These are phyloP conservation scores for Pseudogymnoascus sp. DNA, from an alignment of 2,329 filamentous ascomycete species.

Conservation along the genomic window DNA sequence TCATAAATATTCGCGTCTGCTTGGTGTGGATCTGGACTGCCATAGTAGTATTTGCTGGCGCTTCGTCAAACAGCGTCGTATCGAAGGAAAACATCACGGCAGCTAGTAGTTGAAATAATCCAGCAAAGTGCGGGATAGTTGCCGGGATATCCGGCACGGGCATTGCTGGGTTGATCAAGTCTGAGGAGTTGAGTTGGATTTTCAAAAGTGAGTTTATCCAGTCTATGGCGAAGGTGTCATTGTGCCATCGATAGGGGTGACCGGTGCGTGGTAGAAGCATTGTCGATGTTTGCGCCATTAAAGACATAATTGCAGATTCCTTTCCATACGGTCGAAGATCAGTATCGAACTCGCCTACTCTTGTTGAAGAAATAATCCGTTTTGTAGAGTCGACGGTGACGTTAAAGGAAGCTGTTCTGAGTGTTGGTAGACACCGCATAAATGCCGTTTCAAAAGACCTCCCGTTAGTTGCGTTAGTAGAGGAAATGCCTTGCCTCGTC, in stretches of 20 bases:
- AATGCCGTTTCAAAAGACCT: neutral
- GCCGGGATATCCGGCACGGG: conserved; percentile 30
- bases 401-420: conserved; percentile 30
- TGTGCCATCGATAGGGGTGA: conserved; percentile 37
- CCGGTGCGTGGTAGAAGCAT: neutral
- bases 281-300: neutral
- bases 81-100: conserved; percentile 40
- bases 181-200: conserved; percentile 24
- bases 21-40: conserved; percentile 12
- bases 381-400: conserved; percentile 31
- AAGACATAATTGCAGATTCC: neutral
- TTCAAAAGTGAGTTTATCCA: conserved; percentile 44
- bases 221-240: conserved; percentile 37
- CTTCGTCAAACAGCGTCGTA: conserved; percentile 31
- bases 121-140: conserved; percentile 21
- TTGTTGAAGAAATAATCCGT: conserved; percentile 22
- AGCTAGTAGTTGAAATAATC: conserved; percentile 34
- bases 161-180: conserved; percentile 31
- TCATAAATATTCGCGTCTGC: conserved; percentile 44
- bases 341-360: conserved; percentile 7
- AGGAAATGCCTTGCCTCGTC: neutral
- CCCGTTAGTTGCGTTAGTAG: neutral
- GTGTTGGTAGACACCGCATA: conserved; percentile 32
- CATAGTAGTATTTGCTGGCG: conserved; percentile 17
- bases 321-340: neutral